phyloP scores from a whole-genome alignment of 305 asterid species.

The Caryopteris hybrid region DNA sequence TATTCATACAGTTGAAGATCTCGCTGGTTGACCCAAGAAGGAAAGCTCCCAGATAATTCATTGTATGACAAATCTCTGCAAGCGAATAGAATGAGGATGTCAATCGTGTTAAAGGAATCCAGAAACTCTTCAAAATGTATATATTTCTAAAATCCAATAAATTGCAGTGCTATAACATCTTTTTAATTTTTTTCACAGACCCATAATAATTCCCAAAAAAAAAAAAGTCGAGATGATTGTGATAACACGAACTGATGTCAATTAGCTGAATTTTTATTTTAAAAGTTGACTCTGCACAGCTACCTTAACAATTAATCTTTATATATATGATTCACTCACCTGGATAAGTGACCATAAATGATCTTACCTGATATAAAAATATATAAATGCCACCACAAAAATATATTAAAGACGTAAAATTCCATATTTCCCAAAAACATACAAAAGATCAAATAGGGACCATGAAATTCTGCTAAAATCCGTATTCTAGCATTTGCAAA shows the following conservation, averaged over 20 bases:
- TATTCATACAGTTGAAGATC: conserved; percentile 53
- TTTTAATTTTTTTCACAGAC: too few species aligned
- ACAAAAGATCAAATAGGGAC: not conserved
- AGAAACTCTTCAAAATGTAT: not conserved
- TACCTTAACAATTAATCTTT: not conserved
- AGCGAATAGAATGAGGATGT: conserved; percentile 1
- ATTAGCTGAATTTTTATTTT: not conserved
- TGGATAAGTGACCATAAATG: not conserved
- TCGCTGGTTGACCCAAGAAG: conserved; percentile 48
- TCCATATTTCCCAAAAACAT: not conserved
- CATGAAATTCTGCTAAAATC: not conserved
- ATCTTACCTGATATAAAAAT: not conserved
- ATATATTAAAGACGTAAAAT: not conserved
- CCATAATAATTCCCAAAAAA: too few species aligned
- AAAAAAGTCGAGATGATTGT: not conserved
- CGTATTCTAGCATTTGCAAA: too few species aligned
- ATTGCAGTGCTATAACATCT: not conserved
- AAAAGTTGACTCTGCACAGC: not conserved
- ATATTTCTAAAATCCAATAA: not conserved
- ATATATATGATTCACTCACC: not conserved
- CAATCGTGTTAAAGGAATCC: not conserved
- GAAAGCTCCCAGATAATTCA: conserved; percentile 53
- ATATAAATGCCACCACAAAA: not conserved
- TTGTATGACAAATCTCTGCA: conserved; percentile 77
- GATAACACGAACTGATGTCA: not conserved